Conservation (phyloP, 2,329 filamentous ascomycete genomes). For the Herpomyces periplanetae region DNA sequence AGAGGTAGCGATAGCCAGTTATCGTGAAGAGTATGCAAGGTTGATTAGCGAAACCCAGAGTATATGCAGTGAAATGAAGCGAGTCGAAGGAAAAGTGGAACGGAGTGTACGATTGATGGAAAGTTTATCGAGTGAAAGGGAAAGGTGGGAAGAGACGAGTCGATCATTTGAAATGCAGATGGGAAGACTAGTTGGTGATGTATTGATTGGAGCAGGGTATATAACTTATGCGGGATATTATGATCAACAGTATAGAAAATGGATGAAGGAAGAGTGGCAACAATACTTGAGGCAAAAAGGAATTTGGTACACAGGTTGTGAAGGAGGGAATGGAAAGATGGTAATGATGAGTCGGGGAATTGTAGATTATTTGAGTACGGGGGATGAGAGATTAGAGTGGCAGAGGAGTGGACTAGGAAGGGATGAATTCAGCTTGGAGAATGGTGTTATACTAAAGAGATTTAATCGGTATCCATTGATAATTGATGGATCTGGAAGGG, state of each 20-base stretch:
- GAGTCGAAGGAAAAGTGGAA: constrained; percentile 90
- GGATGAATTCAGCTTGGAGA: constrained; percentile 90
- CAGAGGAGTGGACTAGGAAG: constrained; percentile 74
- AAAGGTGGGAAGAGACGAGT: constrained; percentile 82
- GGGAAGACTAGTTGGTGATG: constrained; percentile 73
- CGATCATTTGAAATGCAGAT: constrained; percentile 95
- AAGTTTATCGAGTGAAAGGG: constrained; percentile 67
- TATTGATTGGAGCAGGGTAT: constrained; percentile 82
- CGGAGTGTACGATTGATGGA: constrained; percentile 74
- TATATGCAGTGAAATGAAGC: constrained; percentile 84
- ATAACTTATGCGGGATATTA: constrained; percentile 85
- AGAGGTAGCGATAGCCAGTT: constrained; percentile 61
- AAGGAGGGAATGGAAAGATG: too few species aligned
- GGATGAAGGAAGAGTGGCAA: constrained; percentile 90
- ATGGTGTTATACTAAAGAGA: constrained; percentile 78
- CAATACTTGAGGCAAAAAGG: constrained; percentile 75
- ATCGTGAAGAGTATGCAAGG: constrained; percentile 81
- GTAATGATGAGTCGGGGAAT: too few species aligned
- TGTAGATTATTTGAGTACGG: constrained; percentile 88
- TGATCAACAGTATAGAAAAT: constrained; percentile 87
- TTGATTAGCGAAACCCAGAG: constrained; percentile 87
- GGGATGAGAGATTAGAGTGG: constrained; percentile 76
- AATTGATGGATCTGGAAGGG: constrained; percentile 78
- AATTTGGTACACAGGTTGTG: constrained; percentile 55
- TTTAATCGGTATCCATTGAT: constrained; percentile 97